phyloP scores from a whole-genome alignment of 2,329 filamentous ascomycete species.

The Teratosphaeria destructans region DNA sequence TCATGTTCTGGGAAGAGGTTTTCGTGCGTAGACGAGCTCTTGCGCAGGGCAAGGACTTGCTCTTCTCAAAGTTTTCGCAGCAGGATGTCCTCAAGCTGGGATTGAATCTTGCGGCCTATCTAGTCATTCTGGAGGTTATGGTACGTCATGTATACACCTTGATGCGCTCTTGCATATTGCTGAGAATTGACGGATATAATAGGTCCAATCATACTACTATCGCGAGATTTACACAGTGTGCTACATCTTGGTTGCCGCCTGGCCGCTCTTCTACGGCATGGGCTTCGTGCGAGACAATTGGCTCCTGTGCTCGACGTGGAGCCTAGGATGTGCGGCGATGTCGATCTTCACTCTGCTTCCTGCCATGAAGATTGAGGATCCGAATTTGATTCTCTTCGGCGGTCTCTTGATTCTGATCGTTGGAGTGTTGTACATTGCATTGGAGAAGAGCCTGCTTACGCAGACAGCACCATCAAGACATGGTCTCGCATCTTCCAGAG shows the following conservation, averaged over 20 bases:
- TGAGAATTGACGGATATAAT: conserved; percentile 2
- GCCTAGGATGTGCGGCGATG: conserved; percentile 67
- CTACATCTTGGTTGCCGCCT: conserved; percentile 65
- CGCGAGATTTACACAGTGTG: conserved; percentile 76
- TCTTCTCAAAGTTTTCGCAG: conserved; percentile 58
- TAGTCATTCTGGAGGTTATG: conserved; percentile 69
- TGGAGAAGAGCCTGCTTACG: conserved; percentile 56
- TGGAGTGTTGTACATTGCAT: conserved; percentile 67
- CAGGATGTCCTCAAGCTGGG: conserved; percentile 48
- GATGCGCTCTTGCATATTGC: neutral
- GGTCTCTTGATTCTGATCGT: conserved; percentile 67
- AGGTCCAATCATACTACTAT: conserved; percentile 88
- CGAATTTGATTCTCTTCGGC: conserved; percentile 61
- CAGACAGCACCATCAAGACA: conserved; percentile 27
- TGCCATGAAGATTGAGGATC: conserved; percentile 72
- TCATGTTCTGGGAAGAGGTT: conserved; percentile 94
- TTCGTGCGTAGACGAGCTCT: conserved; percentile 66
- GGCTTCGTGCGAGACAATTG: conserved; percentile 60
- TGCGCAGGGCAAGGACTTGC: conserved; percentile 50
- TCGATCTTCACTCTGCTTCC: conserved; percentile 82
- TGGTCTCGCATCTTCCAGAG: conserved; percentile 19
- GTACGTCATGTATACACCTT: conserved; percentile 24
- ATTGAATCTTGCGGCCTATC: conserved; percentile 55
- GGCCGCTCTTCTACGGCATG: conserved; percentile 65
- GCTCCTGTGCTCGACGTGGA: conserved; percentile 60